Base-by-base conservation (phyloP, 2,329 filamentous ascomycete genomes). In the Colletotrichum orchidophilum region DNA sequence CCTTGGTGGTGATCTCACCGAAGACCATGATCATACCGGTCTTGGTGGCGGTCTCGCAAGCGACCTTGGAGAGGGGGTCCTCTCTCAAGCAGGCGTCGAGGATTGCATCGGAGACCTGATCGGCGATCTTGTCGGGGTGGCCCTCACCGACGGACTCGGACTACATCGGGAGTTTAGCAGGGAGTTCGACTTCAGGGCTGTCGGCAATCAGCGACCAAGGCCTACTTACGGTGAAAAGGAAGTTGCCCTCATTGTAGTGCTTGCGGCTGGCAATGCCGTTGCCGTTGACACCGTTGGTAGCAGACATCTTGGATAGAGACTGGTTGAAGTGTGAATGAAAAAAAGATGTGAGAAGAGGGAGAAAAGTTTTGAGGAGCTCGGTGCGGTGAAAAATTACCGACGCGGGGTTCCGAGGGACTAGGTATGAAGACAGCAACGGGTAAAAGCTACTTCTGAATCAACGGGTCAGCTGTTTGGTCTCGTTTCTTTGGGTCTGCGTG, bases 11-110 rank as follows among this genome's bases (percentile, higher is more conserved):
- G 85, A 99, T 99, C 85, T 99, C 96, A 86, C 95, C 95, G 75
- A 97, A 97, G 83, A 97, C 92, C 96, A 99, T 98, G 85, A 99
- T 90, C 96, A 99, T 94, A 85, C 96, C 96, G 78, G 96, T 99
- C 94, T 99, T 99, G 88, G 96, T 97, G 80, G 96, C 96, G 77
- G 96, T 98, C 90, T 99, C 96, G 86, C 96, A 99, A 83, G 96
- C 96, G 78, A 98, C 93, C 90, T 98, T 99, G 88, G 96, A 98
- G 81, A 98, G 91, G 76, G 96, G 96, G 84, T 99, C 96, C 85
- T 96, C 93, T 74, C 88, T 88, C 81, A 99, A 88, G 88, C 96
- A 98, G 87, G 96, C 96, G 89, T 99, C 96, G 87, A 99, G 95
- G 80, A 99, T 91, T 79, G 96, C 96, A 87, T 99, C 96, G 74